A percentile compares a stretch with the other conserved stretches of the same genome.
phyloP scores from a whole-genome alignment of 2,329 filamentous ascomycete genomes.

The Aspergillus udagawae region DNA sequence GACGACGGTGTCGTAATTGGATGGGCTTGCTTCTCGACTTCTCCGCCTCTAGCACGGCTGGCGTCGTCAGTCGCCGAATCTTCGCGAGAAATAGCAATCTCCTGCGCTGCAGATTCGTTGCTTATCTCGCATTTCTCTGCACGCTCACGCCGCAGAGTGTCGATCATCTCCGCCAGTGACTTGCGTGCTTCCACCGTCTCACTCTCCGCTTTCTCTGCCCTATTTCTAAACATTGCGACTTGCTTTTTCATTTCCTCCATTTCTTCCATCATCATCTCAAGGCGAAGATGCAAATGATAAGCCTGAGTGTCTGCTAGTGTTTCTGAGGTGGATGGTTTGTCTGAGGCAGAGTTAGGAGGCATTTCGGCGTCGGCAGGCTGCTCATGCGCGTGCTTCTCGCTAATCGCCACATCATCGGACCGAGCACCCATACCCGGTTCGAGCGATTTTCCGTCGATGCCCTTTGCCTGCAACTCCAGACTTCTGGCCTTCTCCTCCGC shows the following conservation, averaged over 20 bases:
- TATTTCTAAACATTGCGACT: conserved; percentile 70
- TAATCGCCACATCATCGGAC: not conserved
- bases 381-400: conserved; percentile 9
- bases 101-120: conserved; percentile 15
- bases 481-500: conserved; percentile 78
- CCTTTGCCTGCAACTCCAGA: conserved; percentile 56
- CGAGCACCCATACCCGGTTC: not conserved
- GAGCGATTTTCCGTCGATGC: conserved; percentile 17
- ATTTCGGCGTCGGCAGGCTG: conserved; percentile 7
- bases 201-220: conserved; percentile 75
- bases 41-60: conserved; percentile 8
- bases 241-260: conserved; percentile 78
- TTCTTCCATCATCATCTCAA: conserved; percentile 73
- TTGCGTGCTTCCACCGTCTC: conserved; percentile 70
- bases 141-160: conserved; percentile 67
- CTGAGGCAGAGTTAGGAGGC: conserved; percentile 8
- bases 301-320: conserved; percentile 26
- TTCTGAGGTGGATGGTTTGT: conserved; percentile 31
- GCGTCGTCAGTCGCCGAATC: conserved; percentile 1
- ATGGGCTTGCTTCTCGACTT: conserved; percentile 24
- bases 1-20: conserved; percentile 52
- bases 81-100: not conserved
- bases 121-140: conserved; percentile 52
- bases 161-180: conserved; percentile 81
- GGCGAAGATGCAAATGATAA: conserved; percentile 60